A percentile compares a stretch with the other conserved stretches of the same genome.
Conservation (phyloP, 768 basidiomycete genomes). For the Cytidiella melzeri region DNA sequence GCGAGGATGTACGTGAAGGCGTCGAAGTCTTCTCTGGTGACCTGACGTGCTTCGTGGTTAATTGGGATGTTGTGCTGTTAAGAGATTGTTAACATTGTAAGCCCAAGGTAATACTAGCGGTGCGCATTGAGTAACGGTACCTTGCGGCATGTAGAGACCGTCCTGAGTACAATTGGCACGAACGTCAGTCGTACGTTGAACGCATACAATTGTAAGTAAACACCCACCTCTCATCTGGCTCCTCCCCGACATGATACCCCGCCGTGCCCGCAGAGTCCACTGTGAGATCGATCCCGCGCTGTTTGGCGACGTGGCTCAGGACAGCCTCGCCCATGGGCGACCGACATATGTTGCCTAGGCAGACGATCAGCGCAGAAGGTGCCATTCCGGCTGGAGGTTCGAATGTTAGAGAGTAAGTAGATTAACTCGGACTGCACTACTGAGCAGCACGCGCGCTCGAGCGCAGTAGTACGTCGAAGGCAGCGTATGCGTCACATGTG, state of each 20-base stretch:
- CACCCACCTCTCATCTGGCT: conserved; percentile 74
- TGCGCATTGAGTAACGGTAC: conserved; percentile 28
- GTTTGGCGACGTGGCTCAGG: conserved; percentile 57
- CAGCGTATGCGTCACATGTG: not conserved
- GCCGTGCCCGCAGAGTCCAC: conserved; percentile 86
- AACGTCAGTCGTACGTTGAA: not conserved
- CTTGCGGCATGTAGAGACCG: conserved; percentile 65
- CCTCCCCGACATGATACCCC: conserved; percentile 77
- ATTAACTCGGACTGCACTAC: not conserved
- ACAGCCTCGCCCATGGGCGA: conserved; percentile 94
- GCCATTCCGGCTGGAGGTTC: conserved; percentile 13
- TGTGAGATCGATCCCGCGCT: conserved; percentile 57
- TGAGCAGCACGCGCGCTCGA: not conserved
- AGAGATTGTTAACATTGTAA: not conserved
- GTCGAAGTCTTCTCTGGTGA: conserved; percentile 58
- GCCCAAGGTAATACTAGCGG: not conserved
- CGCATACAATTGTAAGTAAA: not conserved
- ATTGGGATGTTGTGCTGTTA: conserved; percentile 68
- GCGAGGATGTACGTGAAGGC: conserved; percentile 82
- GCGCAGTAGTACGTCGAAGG: too few relatives aligned
- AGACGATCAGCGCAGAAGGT: conserved; percentile 63
- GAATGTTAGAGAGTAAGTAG: not conserved
- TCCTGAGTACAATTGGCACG: too few relatives aligned
- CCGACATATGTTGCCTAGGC: conserved; percentile 82
- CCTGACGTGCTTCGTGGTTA: conserved; percentile 59